Evolutionary conservation across 202 grass and related monocot species (phyloP).

Genomic region (Zoysia matrella): DNA sequence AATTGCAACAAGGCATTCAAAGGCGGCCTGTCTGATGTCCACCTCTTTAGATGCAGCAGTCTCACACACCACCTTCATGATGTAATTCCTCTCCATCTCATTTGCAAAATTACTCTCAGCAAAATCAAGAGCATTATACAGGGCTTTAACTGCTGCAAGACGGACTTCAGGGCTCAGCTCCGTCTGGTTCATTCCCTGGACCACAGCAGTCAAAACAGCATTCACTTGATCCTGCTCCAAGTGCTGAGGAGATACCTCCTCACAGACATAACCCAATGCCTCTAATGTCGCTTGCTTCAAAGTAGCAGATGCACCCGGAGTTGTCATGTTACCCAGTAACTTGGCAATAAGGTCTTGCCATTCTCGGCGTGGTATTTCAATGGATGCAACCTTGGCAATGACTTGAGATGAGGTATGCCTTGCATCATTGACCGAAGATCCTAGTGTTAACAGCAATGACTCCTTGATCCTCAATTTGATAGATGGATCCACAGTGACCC

Average conservation of each 20-base stretch:
- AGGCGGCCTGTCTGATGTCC: conserved; percentile 72
- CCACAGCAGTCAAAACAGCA: conserved; percentile 88
- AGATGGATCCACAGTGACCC: conserved; percentile 68
- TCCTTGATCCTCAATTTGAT: conserved; percentile 79
- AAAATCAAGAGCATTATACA: conserved; percentile 90
- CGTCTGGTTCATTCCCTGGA: conserved; percentile 87
- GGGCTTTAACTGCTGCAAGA: conserved; percentile 81
- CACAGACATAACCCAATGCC: conserved; percentile 87
- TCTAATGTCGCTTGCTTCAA: conserved; percentile 91
- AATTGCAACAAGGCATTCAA: conserved; percentile 76
- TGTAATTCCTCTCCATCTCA: conserved; percentile 86
- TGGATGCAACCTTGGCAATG: conserved; percentile 87
- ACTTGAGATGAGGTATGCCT: conserved; percentile 82
- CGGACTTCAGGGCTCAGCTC: conserved; percentile 79
- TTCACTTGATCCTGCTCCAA: conserved; percentile 91
- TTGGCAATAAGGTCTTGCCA: conserved; percentile 79
- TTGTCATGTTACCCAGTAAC: conserved; percentile 72
- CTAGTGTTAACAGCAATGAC: conserved; percentile 76
- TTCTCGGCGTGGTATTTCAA: conserved; percentile 77
- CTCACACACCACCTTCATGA: conserved; percentile 83
- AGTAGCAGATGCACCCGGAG: conserved; percentile 48
- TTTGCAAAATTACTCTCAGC: conserved; percentile 90
- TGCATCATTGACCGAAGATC: conserved; percentile 72
- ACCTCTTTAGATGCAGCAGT: conserved; percentile 67
- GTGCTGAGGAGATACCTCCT: conserved; percentile 84